Evolutionary conservation across 768 basidiomycete species (phyloP).

Genomic region (Suillus spraguei): DNA sequence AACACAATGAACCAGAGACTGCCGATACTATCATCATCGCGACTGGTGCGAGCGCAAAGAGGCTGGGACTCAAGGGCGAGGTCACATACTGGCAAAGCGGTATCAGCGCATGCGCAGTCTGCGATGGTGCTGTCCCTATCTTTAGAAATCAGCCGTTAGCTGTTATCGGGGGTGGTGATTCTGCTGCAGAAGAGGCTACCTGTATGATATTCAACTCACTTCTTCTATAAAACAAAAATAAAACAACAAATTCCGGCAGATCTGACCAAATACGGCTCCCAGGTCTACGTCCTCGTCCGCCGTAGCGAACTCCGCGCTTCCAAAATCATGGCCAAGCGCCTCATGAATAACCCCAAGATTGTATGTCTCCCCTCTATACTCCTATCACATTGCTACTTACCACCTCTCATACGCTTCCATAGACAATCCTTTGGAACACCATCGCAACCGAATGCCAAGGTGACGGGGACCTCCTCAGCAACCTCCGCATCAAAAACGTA

Average conservation of each 20-base stretch:
- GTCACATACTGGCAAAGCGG: slow-evolving; percentile 98
- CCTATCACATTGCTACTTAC: neutral
- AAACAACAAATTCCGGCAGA: slow-evolving; percentile 44
- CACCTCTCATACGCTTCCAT: neutral
- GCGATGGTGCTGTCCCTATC: slow-evolving; percentile 98
- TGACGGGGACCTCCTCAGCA: slow-evolving; percentile 89
- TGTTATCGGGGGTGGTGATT: slow-evolving; percentile 98
- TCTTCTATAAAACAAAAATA: neutral
- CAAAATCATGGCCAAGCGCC: slow-evolving; percentile 97
- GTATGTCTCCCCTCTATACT: slow-evolving; percentile 45
- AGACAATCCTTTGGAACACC: slow-evolving; percentile 93
- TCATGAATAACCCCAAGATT: slow-evolving; percentile 88
- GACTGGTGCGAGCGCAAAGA: slow-evolving; percentile 95
- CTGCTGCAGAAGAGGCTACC: slow-evolving; percentile 98
- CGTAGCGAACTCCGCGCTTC: slow-evolving; percentile 91
- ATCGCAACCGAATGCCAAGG: slow-evolving; percentile 92
- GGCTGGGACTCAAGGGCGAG: slow-evolving; percentile 89
- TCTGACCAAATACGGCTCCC: slow-evolving; percentile 94
- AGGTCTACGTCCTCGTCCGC: slow-evolving; percentile 95
- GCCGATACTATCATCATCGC: slow-evolving; percentile 94
- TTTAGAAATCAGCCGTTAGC: slow-evolving; percentile 97
- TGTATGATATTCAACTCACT: slow-evolving; percentile 53
- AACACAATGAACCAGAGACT: slow-evolving; percentile 83
- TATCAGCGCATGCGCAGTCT: slow-evolving; percentile 98
- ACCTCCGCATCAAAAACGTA: slow-evolving; percentile 83